These are phyloP conservation scores for Diutina sp. DNA, from an alignment of 1,139 yeast genomes.

Conservation along the genomic window DNA sequence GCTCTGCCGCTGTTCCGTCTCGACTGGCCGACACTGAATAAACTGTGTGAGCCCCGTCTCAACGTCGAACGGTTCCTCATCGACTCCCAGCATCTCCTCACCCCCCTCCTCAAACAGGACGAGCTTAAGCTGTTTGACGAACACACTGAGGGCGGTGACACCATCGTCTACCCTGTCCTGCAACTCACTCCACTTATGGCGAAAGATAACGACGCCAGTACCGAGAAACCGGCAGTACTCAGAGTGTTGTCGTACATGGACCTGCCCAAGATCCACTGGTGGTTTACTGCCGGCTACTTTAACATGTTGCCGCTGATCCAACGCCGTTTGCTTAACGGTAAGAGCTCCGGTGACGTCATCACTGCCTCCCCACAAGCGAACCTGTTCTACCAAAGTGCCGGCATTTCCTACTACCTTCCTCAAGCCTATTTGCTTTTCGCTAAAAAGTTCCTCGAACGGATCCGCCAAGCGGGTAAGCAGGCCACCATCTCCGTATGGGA, in stretches of 20 bases:
- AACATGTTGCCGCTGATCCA: conserved; percentile 75
- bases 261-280: conserved; percentile 52
- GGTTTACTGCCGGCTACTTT: conserved; percentile 94
- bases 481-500: conserved; percentile 48
- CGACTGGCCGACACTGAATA: conserved; percentile 66
- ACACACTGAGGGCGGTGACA: conserved; percentile 25
- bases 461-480: conserved; percentile 30
- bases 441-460: conserved; percentile 48
- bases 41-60: conserved; percentile 59
- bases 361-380: conserved; percentile 92
- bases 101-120: conserved; percentile 41
- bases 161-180: conserved; percentile 84
- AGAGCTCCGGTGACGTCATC: conserved; percentile 58
- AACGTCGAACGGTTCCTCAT: conserved; percentile 44
- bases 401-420: conserved; percentile 74
- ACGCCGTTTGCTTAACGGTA: conserved; percentile 43
- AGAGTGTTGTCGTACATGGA: conserved; percentile 47
- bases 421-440: conserved; percentile 78
- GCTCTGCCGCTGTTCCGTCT: conserved; percentile 33
- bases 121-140: conserved; percentile 22
- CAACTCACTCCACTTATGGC: conserved; percentile 76
- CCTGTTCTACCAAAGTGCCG: conserved; percentile 79
- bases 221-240: conserved; percentile 66
- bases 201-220: conserved; percentile 46
- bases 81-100: conserved; percentile 45